These are phyloP conservation scores for Hortaea sp. DNA, from an alignment of 2,329 filamentous ascomycete species.

Conservation along the genomic window DNA sequence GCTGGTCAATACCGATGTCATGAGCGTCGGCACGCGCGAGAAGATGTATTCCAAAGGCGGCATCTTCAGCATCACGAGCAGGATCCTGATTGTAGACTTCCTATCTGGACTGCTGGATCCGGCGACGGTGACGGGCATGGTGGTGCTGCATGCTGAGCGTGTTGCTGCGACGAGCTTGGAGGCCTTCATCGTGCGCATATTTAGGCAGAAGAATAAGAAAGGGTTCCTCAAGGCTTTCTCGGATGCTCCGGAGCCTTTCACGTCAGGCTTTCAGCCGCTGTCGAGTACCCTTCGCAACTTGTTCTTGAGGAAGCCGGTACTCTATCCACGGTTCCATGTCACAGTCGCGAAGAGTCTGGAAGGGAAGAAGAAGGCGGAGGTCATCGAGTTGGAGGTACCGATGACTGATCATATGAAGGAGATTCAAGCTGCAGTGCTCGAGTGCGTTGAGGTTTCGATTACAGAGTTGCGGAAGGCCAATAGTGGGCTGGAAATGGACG, in stretches of 20 bases:
- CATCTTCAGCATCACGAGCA: slow-evolving; percentile 90
- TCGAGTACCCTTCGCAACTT: slow-evolving; percentile 86
- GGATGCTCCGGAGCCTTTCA: slow-evolving; percentile 84
- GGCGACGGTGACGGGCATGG: slow-evolving; percentile 73
- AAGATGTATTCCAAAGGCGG: slow-evolving; percentile 86
- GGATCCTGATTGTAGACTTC: slow-evolving; percentile 88
- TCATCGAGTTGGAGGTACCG: slow-evolving; percentile 89
- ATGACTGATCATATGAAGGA: slow-evolving; percentile 92
- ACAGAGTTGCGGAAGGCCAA: slow-evolving; percentile 88
- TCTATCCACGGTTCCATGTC: slow-evolving; percentile 92
- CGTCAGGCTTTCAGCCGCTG: slow-evolving; percentile 76
- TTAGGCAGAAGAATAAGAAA: slow-evolving; percentile 83
- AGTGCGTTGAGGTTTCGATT: slow-evolving; percentile 92
- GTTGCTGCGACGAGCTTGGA: slow-evolving; percentile 80
- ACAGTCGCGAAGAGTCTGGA: slow-evolving; percentile 82
- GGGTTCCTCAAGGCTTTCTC: slow-evolving; percentile 96
- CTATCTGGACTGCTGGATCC: slow-evolving; percentile 74
- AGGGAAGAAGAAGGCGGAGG: slow-evolving; percentile 84
- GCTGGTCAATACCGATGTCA: slow-evolving; percentile 88
- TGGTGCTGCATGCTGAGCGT: slow-evolving; percentile 81
- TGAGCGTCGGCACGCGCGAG: slow-evolving; percentile 75
- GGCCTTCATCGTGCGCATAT: slow-evolving; percentile 90
- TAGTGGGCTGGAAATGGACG: slow-evolving; percentile 82
- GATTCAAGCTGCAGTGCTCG: slow-evolving; percentile 88
- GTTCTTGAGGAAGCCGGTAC: slow-evolving; percentile 75